These are phyloP conservation scores for Suillus decipiens DNA, from an alignment of 768 basidiomycete genomes.

Conservation along the genomic window DNA sequence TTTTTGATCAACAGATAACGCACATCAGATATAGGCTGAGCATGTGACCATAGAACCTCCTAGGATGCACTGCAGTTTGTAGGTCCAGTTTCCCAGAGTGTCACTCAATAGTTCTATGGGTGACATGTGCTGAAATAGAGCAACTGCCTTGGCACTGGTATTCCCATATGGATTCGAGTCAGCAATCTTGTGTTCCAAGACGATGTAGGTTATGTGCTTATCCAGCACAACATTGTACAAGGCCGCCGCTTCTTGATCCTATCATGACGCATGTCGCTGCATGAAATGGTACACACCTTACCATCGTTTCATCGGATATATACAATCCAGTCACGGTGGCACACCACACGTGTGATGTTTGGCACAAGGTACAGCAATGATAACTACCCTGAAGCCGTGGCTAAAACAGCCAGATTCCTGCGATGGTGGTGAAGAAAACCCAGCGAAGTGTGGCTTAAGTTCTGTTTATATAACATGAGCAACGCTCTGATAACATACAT, in stretches of 20 bases:
- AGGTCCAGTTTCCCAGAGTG: constrained; percentile 1
- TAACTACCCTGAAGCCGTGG: not conserved
- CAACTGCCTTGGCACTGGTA: not conserved
- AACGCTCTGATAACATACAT: not conserved
- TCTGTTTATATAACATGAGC: not conserved
- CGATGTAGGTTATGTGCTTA: too few relatives aligned
- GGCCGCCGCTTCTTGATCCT: not conserved
- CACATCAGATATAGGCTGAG: not conserved
- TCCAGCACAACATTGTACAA: not conserved
- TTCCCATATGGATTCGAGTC: not conserved
- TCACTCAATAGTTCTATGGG: not conserved
- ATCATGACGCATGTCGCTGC: not conserved
- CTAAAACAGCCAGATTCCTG: not conserved
- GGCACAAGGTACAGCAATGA: not conserved
- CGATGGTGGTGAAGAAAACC: too few relatives aligned
- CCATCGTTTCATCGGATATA: too few relatives aligned
- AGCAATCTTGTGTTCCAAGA: not conserved
- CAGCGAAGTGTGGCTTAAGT: not conserved
- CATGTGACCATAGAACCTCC: not conserved
- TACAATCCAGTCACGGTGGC: not conserved
- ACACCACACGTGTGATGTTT: not conserved
- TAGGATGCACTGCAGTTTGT: constrained; percentile 5
- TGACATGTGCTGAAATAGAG: not conserved
- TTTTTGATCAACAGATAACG: constrained; percentile 1
- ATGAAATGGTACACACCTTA: not conserved